Evolutionary conservation across 2,329 filamentous ascomycete species (phyloP).

Genomic region (Colletotrichum zoysiae): DNA sequence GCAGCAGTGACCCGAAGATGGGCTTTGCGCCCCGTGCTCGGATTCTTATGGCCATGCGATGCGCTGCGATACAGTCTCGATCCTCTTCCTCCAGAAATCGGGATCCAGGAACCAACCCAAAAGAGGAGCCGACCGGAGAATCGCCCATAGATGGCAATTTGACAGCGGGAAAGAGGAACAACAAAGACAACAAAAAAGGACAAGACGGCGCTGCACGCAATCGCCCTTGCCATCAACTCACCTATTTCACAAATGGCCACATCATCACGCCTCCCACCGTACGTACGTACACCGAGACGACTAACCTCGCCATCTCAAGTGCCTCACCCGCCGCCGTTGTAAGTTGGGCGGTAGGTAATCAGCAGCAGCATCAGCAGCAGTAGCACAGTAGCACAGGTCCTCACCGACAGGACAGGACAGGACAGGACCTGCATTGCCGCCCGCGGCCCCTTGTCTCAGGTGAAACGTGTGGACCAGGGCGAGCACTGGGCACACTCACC

Average conservation of each 20-base stretch:
- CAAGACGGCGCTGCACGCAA: background rate
- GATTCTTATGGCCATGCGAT: constrained; percentile 6
- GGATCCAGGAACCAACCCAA: background rate
- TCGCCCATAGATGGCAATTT: background rate
- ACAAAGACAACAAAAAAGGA: too few species aligned
- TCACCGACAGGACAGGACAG: background rate
- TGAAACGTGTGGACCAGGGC: constrained; percentile 34
- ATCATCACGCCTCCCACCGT: constrained; percentile 8
- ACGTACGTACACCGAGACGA: too few species aligned
- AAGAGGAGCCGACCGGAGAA: background rate
- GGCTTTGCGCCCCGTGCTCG: background rate
- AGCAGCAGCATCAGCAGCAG: background rate
- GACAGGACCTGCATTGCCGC: constrained; percentile 19
- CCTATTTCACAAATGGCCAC: constrained; percentile 5
- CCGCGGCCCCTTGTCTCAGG: constrained; percentile 40
- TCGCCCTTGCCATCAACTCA: background rate
- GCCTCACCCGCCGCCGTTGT: background rate
- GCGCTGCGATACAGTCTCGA: constrained; percentile 1
- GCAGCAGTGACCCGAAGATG: background rate
- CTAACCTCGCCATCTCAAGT: background rate
- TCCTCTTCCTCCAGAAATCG: background rate
- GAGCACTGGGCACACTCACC: constrained; percentile 16
- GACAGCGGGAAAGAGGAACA: background rate
- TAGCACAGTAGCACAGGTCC: background rate
- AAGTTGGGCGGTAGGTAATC: background rate